Evolutionary conservation across 2,329 filamentous ascomycete species (phyloP).

Genomic region (Thelonectria blattea): DNA sequence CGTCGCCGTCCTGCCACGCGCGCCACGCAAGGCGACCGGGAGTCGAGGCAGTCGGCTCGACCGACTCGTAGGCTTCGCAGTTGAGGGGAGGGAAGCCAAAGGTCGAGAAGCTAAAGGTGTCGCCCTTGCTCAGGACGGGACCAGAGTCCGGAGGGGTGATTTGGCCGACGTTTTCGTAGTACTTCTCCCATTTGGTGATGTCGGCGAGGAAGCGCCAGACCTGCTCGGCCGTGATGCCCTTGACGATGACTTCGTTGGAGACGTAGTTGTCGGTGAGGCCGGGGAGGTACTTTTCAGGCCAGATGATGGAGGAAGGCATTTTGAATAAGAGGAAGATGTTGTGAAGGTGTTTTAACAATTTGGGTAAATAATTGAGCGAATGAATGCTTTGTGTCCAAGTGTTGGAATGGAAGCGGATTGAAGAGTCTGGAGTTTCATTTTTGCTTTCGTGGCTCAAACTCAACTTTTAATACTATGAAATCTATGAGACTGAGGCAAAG

Average conservation of each 20-base stretch:
- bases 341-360: neutral
- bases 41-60: slow-evolving; percentile 20
- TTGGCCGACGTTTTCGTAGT: slow-evolving; percentile 32
- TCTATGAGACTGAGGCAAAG: slow-evolving; percentile 16
- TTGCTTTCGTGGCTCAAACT: neutral
- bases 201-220: slow-evolving; percentile 37
- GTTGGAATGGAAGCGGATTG: neutral
- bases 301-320: slow-evolving; percentile 28
- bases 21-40: slow-evolving; percentile 38
- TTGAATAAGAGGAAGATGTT: neutral
- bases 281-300: slow-evolving; percentile 37
- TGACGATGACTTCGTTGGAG: slow-evolving; percentile 39
- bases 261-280: slow-evolving; percentile 41
- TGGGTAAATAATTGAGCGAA: neutral
- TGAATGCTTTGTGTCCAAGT: neutral
- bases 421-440: neutral
- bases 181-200: slow-evolving; percentile 38
- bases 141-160: slow-evolving; percentile 37
- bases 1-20: slow-evolving; percentile 27
- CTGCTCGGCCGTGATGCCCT: slow-evolving; percentile 34
- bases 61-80: slow-evolving; percentile 34
- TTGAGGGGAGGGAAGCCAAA: slow-evolving; percentile 38
- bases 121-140: slow-evolving; percentile 30
- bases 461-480: slow-evolving; percentile 6
- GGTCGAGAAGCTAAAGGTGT: slow-evolving; percentile 39